Base-by-base conservation (phyloP, 208 protist species). In the Trypanosoma lewisi region DNA sequence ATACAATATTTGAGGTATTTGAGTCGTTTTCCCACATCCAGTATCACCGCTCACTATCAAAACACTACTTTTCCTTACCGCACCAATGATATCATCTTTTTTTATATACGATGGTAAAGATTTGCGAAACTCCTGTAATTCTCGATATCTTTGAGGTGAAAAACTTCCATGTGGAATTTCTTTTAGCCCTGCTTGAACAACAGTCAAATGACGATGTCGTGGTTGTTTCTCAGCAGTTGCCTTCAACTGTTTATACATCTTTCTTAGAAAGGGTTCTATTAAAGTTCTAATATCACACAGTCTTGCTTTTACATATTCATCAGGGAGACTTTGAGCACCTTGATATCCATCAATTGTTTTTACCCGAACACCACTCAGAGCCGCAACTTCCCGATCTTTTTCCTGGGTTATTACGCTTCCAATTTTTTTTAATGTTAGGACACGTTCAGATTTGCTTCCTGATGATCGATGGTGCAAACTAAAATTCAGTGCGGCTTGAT, bases 21-120 rank as follows among this genome's bases (percentile, higher is more conserved):
- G 95, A 17, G 97, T 99, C 5, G 94, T 98, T 70, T 99, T 99
- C 37, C 98, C 98, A 33, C 91, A 98, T 28, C 98, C 98, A 3
- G 98, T 99, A 55, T 99, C 97, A 31, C 97, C 97, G 60, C 97
- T 95, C 5, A 99, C 78, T 36, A 96, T 64, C 36, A 89, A 59
- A 2, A 94, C 82, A 57, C 75, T 69, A 42, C 86, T 92, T 0
- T 76, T 55, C 21, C 60, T 61, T n/a, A 96, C 73, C 16, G 73
- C 62, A 30, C 72, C 45, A 47, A 95, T 54, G 42, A 96, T 89
- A 21, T 87, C 66, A 30, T 68, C 63, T 30, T 75, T 63, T 41
- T 70, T 60, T 30, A 63, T 70, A 37, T 80, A 91, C 4, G 88
- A 67, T 5, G 88, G 88, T 14, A 94, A 73, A 7, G 73, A 63